Percentiles rank a stretch among this genome's conserved stretches.
Evolutionary conservation across 2,329 filamentous ascomycete genomes (phyloP).

Genomic region (Erysiphe neolycopersici): DNA sequence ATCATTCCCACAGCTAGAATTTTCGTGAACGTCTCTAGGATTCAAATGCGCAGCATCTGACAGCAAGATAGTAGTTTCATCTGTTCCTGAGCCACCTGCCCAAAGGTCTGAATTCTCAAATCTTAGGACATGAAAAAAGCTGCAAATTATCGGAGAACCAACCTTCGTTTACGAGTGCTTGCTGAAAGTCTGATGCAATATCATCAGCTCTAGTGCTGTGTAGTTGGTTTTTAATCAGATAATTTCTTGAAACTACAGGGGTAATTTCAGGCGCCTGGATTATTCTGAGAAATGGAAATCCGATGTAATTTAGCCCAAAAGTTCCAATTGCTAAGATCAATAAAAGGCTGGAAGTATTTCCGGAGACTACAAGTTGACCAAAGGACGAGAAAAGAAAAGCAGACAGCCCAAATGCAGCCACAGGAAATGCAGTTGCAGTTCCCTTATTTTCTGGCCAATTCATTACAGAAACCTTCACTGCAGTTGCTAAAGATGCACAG

Average conservation of each 20-base stretch:
- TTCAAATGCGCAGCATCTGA: no score
- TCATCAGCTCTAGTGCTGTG: slow-evolving; percentile 16
- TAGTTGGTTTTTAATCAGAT: slow-evolving; percentile 12
- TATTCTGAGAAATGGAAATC: slow-evolving; percentile 67
- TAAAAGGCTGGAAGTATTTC: slow-evolving; percentile 58
- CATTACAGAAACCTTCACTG: slow-evolving; percentile 64
- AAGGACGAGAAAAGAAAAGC: slow-evolving; percentile 86
- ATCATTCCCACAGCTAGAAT: no score
- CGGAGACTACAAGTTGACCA: slow-evolving; percentile 52
- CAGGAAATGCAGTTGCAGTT: slow-evolving; percentile 77
- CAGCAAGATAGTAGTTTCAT: no score
- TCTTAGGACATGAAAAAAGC: no score
- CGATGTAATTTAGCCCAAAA: slow-evolving; percentile 42
- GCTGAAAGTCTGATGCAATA: no score
- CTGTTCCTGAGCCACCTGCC: no score
- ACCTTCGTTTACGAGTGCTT: no score
- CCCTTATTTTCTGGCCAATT: slow-evolving; percentile 84
- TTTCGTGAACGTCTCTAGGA: no score
- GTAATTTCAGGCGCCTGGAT: slow-evolving; percentile 22
- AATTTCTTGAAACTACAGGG: slow-evolving; percentile 17
- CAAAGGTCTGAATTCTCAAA: no score
- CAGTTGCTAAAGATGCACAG: slow-evolving; percentile 68
- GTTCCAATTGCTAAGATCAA: slow-evolving; percentile 60
- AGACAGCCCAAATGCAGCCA: slow-evolving; percentile 80
- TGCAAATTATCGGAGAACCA: no score